Conservation (phyloP, 768 basidiomycete genomes). For the Porphyrellus cyaneotinctus region DNA sequence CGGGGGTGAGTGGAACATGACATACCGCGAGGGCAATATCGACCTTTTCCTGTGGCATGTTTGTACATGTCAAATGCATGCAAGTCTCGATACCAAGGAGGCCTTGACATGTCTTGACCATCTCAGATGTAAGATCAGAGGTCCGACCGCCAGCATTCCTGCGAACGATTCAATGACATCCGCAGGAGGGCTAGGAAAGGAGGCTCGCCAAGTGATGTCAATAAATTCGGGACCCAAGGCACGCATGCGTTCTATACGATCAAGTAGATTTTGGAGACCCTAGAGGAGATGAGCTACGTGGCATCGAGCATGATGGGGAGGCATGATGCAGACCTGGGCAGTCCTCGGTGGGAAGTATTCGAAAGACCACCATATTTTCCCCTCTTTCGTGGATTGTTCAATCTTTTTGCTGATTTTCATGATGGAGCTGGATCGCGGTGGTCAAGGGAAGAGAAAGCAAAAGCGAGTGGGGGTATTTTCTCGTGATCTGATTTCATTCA, state of each 20-base stretch:
- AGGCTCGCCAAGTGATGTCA: constrained; percentile 86
- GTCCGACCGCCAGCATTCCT: constrained; percentile 98
- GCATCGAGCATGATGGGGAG: background rate
- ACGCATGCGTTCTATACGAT: constrained; percentile 98
- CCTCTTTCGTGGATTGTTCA: constrained; percentile 76
- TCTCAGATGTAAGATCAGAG: constrained; percentile 88
- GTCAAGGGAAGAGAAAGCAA: constrained; percentile 2
- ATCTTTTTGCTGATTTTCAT: constrained; percentile 98
- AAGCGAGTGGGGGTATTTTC: constrained; percentile 21
- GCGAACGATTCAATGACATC: constrained; percentile 4
- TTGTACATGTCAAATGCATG: constrained; percentile 98
- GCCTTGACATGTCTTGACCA: constrained; percentile 92
- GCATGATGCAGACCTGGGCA: constrained; percentile 62
- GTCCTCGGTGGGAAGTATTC: constrained; percentile 98
- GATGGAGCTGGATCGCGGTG: constrained; percentile 19
- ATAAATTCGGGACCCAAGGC: constrained; percentile 94
- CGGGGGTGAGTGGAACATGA: constrained; percentile 11
- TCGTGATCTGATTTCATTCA: constrained; percentile 10
- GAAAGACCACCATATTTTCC: constrained; percentile 96
- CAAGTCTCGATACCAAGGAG: constrained; percentile 94
- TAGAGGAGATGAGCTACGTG: constrained; percentile 1
- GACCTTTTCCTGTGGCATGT: constrained; percentile 96
- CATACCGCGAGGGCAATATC: constrained; percentile 84
- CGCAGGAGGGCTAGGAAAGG: constrained; percentile 1
- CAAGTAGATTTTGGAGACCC: constrained; percentile 84